Percentiles rank a stretch among this genome's conserved stretches.
Evolutionary conservation across 2,329 filamentous ascomycete species (phyloP).

Genomic region (Xylariales sp.): DNA sequence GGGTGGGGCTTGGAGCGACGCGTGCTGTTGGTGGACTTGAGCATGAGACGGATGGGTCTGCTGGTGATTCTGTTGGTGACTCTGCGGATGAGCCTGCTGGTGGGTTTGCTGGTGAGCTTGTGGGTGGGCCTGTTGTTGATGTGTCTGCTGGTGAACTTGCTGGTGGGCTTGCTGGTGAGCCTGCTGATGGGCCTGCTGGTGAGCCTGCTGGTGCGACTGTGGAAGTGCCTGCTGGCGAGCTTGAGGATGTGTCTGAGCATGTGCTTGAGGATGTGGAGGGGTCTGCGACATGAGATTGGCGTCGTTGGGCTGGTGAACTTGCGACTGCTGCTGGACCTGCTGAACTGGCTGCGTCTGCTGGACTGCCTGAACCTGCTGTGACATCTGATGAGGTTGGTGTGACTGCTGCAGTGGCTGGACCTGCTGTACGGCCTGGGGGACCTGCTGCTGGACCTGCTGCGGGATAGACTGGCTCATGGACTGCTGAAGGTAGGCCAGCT

Average conservation of each 20-base stretch:
- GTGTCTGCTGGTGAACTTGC: conserved; percentile 16
- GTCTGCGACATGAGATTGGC: conserved; percentile 23
- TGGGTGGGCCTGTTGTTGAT: conserved; percentile 17
- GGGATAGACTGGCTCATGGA: conserved; percentile 23
- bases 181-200: conserved; percentile 9
- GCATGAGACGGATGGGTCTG: conserved; percentile 17
- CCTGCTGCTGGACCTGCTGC: conserved; percentile 24
- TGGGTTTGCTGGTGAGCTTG: conserved; percentile 15
- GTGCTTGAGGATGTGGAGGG: conserved; percentile 18
- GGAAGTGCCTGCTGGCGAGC: conserved; percentile 4
- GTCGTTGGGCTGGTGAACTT: conserved; percentile 19
- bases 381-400: conserved; percentile 21
- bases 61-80: conserved; percentile 25
- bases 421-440: conserved; percentile 20
- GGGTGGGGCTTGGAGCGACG: conserved; percentile 19
- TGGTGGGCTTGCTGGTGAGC: conserved; percentile 14
- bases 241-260: conserved; percentile 13
- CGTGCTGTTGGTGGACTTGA: conserved; percentile 19
- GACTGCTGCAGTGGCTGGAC: conserved; percentile 20
- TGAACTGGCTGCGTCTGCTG: conserved; percentile 19
- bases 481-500: conserved; percentile 26
- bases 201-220: too few relatives aligned
- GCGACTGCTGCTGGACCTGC: conserved; percentile 14
- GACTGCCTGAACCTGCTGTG: conserved; percentile 21
- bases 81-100: conserved; percentile 18